Conservation (phyloP, 352 stramenopile species). For the Saprolegnia parasitica region DNA sequence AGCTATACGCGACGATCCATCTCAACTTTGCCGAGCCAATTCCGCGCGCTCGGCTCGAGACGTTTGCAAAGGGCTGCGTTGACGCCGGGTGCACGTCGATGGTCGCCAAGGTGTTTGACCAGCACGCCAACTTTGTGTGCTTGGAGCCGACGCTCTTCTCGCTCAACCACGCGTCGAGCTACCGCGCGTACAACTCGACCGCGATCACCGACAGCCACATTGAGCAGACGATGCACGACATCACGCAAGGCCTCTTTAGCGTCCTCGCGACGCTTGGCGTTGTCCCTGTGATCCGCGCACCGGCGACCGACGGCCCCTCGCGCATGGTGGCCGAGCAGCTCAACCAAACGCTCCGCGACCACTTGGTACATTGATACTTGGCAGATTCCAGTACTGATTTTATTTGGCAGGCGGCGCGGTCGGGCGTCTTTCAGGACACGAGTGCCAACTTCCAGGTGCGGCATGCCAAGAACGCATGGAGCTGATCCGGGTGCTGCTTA, state of each 20-base stretch:
- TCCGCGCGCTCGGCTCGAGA: slow-evolving; percentile 79
- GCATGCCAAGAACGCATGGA: not conserved
- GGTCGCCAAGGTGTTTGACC: slow-evolving; percentile 93
- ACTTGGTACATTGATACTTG: slow-evolving; percentile 42
- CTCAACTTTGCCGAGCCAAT: slow-evolving; percentile 94
- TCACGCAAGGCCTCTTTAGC: slow-evolving; percentile 87
- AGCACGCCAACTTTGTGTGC: slow-evolving; percentile 97
- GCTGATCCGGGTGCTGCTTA: slow-evolving; percentile 35
- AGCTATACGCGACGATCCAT: slow-evolving; percentile 91
- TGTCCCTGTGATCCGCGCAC: slow-evolving; percentile 95
- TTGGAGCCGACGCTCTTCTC: slow-evolving; percentile 94
- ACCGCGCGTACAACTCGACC: slow-evolving; percentile 92
- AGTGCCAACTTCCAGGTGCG: slow-evolving; percentile 63
- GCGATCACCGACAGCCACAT: slow-evolving; percentile 71
- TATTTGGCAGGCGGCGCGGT: slow-evolving; percentile 36
- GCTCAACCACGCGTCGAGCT: slow-evolving; percentile 90
- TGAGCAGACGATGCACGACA: slow-evolving; percentile 62
- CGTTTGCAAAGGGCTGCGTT: slow-evolving; percentile 75
- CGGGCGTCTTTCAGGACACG: slow-evolving; percentile 60
- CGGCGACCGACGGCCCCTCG: slow-evolving; percentile 87
- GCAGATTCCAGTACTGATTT: not conserved
- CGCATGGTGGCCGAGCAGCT: slow-evolving; percentile 96
- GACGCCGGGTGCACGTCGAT: slow-evolving; percentile 72
- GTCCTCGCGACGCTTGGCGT: slow-evolving; percentile 90
- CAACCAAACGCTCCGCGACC: slow-evolving; percentile 69